These are phyloP conservation scores for Fusarium vanettenii DNA, from an alignment of 2,329 filamentous ascomycete species.

Conservation along the genomic window DNA sequence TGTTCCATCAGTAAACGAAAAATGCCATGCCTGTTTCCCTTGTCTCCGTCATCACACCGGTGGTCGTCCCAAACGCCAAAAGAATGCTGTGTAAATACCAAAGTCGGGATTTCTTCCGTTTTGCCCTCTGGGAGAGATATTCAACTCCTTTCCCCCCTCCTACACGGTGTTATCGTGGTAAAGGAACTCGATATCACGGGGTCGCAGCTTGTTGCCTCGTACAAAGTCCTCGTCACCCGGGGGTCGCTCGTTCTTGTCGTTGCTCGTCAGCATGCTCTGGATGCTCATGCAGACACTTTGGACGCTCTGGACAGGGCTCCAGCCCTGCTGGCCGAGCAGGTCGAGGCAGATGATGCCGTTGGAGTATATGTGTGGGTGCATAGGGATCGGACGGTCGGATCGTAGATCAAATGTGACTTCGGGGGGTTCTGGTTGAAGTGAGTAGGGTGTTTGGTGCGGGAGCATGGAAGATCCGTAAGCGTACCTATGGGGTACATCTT, in stretches of 20 bases:
- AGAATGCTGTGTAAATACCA: conserved; percentile 34
- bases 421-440: conserved; percentile 76
- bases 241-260: conserved; percentile 89
- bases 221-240: conserved; percentile 93
- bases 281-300: conserved; percentile 97
- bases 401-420: conserved; percentile 88
- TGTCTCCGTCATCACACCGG: conserved; percentile 13
- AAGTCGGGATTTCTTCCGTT: conserved; percentile 5
- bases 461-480: conserved; percentile 18
- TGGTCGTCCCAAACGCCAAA: conserved; percentile 37
- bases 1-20: conserved; percentile 25
- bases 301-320: conserved; percentile 97
- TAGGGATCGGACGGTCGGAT: conserved; percentile 78
- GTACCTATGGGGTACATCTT: conserved; percentile 90
- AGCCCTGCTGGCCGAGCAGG: conserved; percentile 86
- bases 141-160: not conserved
- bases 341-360: conserved; percentile 99
- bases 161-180: conserved; percentile 90
- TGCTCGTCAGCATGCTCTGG: conserved; percentile 98
- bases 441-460: not conserved
- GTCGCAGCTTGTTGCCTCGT: conserved; percentile 78
- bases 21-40: conserved; percentile 24
- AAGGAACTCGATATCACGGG: conserved; percentile 90
- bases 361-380: conserved; percentile 97
- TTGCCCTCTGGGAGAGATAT: not conserved